These are phyloP conservation scores for Craterostigma plantagineum DNA, from an alignment of 257 asterid genomes.

Conservation along the genomic window DNA sequence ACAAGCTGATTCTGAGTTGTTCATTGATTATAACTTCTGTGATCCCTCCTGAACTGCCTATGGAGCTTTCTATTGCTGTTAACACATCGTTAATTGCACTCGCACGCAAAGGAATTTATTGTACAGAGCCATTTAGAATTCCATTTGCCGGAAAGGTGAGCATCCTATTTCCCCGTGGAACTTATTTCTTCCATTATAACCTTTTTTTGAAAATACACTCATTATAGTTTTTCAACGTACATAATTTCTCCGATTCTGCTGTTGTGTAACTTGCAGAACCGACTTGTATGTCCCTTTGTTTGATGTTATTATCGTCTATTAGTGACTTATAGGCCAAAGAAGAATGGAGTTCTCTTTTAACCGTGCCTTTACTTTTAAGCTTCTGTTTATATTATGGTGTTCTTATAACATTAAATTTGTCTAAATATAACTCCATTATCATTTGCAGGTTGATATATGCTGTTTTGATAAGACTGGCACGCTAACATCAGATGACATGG, in stretches of 20 bases:
- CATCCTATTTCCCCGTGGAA: not conserved
- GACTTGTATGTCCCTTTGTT: too few species aligned
- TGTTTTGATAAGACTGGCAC: slow-evolving; percentile 99
- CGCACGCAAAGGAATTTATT: slow-evolving; percentile 85
- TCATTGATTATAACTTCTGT: slow-evolving; percentile 92
- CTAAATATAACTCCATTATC: slow-evolving; percentile 4
- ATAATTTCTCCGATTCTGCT: too few species aligned
- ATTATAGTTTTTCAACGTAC: too few species aligned
- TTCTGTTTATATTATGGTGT: not conserved
- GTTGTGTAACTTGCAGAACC: too few species aligned
- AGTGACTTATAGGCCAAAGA: too few species aligned
- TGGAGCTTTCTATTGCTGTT: slow-evolving; percentile 98
- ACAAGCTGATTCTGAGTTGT: slow-evolving; percentile 90
- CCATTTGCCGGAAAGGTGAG: slow-evolving; percentile 98
- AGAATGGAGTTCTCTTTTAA: too few species aligned
- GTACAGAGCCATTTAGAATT: slow-evolving; percentile 94
- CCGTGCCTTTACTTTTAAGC: not conserved
- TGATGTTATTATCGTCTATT: too few species aligned
- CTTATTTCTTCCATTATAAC: not conserved
- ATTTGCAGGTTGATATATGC: slow-evolving; percentile 87
- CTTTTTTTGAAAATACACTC: not conserved
- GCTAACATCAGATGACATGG: slow-evolving; percentile 98
- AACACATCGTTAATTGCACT: slow-evolving; percentile 94
- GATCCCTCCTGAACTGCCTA: slow-evolving; percentile 97
- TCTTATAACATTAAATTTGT: too few species aligned